A percentile compares a stretch with the other conserved stretches of the same genome.
Conservation (phyloP, 2,329 filamentous ascomycete species). For the Ceratocystis colombiana region DNA sequence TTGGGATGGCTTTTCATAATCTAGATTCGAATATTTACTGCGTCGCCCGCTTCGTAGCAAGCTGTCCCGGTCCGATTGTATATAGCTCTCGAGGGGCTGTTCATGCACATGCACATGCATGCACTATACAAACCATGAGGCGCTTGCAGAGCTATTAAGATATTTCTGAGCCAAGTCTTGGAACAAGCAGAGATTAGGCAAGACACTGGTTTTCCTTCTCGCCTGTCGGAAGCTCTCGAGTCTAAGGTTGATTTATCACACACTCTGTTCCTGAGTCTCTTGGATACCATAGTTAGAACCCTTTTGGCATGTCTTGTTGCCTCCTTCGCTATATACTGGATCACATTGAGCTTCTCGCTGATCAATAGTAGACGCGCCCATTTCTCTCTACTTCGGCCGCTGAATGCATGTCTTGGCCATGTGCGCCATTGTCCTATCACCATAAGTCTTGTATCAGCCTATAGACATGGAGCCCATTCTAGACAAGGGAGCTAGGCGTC, state of each 20-base stretch:
- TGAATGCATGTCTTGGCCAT: neutral
- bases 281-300: neutral
- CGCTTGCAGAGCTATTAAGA: neutral
- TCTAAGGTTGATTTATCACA: neutral
- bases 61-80: neutral
- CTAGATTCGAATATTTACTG: neutral
- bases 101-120: neutral
- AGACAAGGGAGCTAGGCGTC: neutral
- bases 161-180: neutral
- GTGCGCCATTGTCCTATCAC: constrained; percentile 1
- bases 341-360: neutral
- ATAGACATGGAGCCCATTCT: neutral
- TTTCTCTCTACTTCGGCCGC: neutral
- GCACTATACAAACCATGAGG: neutral
- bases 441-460: constrained; percentile 2
- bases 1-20: neutral
- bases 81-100: neutral
- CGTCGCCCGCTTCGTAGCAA: neutral
- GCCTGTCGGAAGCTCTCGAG: constrained; percentile 3
- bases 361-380: neutral
- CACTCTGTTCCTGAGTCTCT: neutral
- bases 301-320: constrained; percentile 6
- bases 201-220: neutral
- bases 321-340: neutral
- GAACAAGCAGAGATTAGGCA: neutral